These are phyloP conservation scores for Annulohypoxylon stygium DNA, from an alignment of 495 filamentous ascomycete species.

Conservation along the genomic window DNA sequence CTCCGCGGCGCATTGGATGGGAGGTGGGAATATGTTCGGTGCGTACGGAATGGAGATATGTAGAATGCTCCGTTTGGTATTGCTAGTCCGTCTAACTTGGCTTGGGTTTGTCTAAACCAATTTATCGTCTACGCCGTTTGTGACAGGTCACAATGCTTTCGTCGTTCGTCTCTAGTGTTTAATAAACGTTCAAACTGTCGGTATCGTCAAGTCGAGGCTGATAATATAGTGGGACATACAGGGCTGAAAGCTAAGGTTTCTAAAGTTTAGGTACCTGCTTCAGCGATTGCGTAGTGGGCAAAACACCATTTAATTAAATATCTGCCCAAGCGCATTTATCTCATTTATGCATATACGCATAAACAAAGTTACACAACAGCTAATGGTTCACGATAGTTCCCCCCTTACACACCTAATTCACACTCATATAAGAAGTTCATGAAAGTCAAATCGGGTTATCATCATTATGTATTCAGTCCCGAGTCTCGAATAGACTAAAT, in stretches of 20 bases:
- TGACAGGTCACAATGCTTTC: neutral
- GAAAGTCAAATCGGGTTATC: neutral
- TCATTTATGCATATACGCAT: neutral
- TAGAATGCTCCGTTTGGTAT: neutral
- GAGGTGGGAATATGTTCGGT: neutral
- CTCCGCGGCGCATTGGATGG: conserved; percentile 28
- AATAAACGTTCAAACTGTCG: neutral
- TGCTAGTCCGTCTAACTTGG: neutral
- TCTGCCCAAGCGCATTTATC: conserved; percentile 6
- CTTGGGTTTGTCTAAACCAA: neutral
- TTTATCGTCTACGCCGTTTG: neutral
- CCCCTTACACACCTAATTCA: neutral
- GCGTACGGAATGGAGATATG: neutral
- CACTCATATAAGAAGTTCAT: neutral
- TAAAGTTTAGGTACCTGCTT: neutral
- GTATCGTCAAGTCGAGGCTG: conserved; percentile 29
- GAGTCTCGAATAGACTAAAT: conserved; percentile 16
- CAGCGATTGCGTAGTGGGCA: neutral
- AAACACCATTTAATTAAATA: neutral
- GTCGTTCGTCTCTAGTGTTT: neutral
- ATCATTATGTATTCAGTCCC: conserved; percentile 23
- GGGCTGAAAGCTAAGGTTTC: conserved; percentile 15
- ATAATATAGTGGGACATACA: conserved; percentile 35
- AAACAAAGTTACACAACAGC: neutral
- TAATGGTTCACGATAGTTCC: no score